phyloP scores from a whole-genome alignment of 352 stramenopile genomes.

The Pythium rhizo-oryzae region DNA sequence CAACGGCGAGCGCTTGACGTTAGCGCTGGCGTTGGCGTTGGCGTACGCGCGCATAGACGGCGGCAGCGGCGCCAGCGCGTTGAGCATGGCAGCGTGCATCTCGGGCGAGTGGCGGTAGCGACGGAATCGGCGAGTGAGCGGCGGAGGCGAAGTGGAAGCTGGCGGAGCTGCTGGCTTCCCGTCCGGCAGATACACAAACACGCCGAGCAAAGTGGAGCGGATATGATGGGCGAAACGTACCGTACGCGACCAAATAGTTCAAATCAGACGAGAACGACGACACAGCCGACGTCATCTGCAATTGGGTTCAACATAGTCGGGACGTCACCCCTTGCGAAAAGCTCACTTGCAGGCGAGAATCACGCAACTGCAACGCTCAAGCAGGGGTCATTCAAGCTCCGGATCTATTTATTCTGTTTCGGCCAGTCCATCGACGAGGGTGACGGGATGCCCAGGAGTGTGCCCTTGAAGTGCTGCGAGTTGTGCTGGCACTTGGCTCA shows the following conservation, averaged over 20 bases:
- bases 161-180: neutral
- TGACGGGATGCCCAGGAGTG: neutral
- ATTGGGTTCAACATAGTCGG: slow-evolving; percentile 10
- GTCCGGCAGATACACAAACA: neutral
- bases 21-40: too few relatives aligned
- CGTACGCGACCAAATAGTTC: slow-evolving; percentile 25
- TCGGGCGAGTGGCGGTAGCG: neutral
- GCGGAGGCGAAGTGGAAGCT: neutral
- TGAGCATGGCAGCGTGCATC: slow-evolving; percentile 16
- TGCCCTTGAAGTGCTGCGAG: neutral
- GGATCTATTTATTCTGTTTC: slow-evolving; percentile 5
- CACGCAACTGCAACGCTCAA: slow-evolving; percentile 1
- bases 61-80: slow-evolving; percentile 12
- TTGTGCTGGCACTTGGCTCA: slow-evolving; percentile 1
- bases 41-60: neutral
- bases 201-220: neutral
- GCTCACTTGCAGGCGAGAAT: neutral
- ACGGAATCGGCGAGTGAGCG: slow-evolving; percentile 24
- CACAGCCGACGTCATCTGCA: slow-evolving; percentile 21
- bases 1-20: slow-evolving; percentile 10
- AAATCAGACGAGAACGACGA: neutral
- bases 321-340: slow-evolving; percentile 14
- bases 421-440: neutral
- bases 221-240: slow-evolving; percentile 28
- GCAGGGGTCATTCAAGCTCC: neutral